phyloP scores from a whole-genome alignment of 2,329 filamentous ascomycete genomes.

The Shiraia sp. region DNA sequence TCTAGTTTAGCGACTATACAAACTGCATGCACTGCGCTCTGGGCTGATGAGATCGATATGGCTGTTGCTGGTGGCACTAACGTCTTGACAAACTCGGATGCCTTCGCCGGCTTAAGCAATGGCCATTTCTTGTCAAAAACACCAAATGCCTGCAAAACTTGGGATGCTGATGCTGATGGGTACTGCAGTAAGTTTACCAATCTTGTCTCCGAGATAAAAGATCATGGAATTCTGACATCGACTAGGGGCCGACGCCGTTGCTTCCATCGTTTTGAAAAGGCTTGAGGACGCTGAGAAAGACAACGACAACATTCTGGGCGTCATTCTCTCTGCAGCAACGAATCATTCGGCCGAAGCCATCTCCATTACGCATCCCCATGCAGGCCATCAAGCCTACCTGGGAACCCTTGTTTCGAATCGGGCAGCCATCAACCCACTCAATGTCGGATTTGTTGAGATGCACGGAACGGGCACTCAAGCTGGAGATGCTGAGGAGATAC shows the following conservation, averaged over 20 bases:
- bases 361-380: slow-evolving; percentile 30
- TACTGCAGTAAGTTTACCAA: no score
- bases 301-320: slow-evolving; percentile 26
- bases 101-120: slow-evolving; percentile 20
- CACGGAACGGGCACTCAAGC: slow-evolving; percentile 38
- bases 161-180: slow-evolving; percentile 31
- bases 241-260: no score
- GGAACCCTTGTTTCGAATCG: slow-evolving; percentile 1
- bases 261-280: slow-evolving; percentile 32
- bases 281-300: slow-evolving; percentile 36
- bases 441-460: slow-evolving; percentile 21
- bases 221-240: no score
- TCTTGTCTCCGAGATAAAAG: no score
- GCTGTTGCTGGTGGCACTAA: slow-evolving; percentile 27
- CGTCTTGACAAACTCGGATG: slow-evolving; percentile 31
- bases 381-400: slow-evolving; percentile 15
- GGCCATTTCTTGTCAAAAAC: slow-evolving; percentile 25
- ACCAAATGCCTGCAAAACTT: slow-evolving; percentile 29
- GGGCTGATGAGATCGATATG: slow-evolving; percentile 14
- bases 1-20: slow-evolving; percentile 2
- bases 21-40: slow-evolving; percentile 32
- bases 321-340: slow-evolving; percentile 14
- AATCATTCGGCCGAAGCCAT: slow-evolving; percentile 14
- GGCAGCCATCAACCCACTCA: slow-evolving; percentile 1
- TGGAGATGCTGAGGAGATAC: slow-evolving; percentile 32